phyloP scores from a whole-genome alignment of 1,284 basidiomycete species.

The Pseudozyma thailandica region DNA sequence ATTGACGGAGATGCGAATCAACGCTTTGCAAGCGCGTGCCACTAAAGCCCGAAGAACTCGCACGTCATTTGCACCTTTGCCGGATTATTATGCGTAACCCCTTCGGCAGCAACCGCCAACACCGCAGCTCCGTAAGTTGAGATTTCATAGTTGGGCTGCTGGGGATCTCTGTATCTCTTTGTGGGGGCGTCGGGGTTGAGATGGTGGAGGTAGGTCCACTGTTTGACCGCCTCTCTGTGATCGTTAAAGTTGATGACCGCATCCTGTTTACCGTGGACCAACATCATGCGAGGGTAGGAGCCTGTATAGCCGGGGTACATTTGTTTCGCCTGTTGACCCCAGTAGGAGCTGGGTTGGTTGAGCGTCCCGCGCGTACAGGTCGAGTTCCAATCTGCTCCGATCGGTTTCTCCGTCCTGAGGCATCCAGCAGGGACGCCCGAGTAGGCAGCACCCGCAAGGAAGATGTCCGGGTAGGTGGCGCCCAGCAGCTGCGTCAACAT shows the following conservation, averaged over 20 bases:
- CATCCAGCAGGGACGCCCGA: conserved; percentile 31
- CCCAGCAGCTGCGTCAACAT: conserved; percentile 19
- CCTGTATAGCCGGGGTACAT: conserved; percentile 28
- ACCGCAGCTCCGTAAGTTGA: conserved; percentile 16
- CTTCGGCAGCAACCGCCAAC: conserved; percentile 21
- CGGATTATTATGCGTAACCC: conserved; percentile 25
- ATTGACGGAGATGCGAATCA: not conserved
- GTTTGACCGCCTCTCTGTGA: conserved; percentile 23
- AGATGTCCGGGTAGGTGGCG: conserved; percentile 14
- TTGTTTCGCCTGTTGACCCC: conserved; percentile 10
- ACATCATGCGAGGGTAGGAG: conserved; percentile 14
- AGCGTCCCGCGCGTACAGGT: conserved; percentile 15
- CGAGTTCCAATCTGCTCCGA: conserved; percentile 18
- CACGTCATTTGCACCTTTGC: conserved; percentile 12
- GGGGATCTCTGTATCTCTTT: conserved; percentile 11
- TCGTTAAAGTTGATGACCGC: conserved; percentile 20
- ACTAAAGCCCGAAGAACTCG: conserved; percentile 24
- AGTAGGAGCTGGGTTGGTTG: conserved; percentile 13
- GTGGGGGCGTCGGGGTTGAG: conserved; percentile 8
- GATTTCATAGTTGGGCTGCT: conserved; percentile 18
- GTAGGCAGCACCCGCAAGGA: conserved; percentile 15
- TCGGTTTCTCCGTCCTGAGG: conserved; percentile 1
- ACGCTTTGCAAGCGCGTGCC: not conserved
- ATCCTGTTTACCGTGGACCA: conserved; percentile 27
- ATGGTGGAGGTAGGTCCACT: conserved; percentile 22